These are phyloP conservation scores for Bifiguratus adelaidae DNA, from an alignment of 192 early-diverging fungal genomes.

Conservation along the genomic window DNA sequence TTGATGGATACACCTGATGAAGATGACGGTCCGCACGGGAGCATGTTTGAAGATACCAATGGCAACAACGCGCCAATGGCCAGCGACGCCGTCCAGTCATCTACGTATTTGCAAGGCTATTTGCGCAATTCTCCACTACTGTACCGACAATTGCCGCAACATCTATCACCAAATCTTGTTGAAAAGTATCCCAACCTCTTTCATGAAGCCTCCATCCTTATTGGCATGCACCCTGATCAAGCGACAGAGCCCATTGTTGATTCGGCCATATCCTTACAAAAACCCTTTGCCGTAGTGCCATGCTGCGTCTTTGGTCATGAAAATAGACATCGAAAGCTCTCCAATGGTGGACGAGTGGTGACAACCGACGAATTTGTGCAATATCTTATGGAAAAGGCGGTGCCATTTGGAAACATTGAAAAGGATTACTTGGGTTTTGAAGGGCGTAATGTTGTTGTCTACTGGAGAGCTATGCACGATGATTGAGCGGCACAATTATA, in stretches of 20 bases:
- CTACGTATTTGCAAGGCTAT: no score
- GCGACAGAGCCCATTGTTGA: constrained; percentile 49
- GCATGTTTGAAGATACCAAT: no score
- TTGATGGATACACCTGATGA: no score
- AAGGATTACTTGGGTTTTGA: constrained; percentile 19
- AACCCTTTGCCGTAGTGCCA: constrained; percentile 46
- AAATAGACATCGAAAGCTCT: constrained; percentile 27
- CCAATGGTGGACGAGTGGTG: constrained; percentile 15
- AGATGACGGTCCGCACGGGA: no score
- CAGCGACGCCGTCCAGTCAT: no score
- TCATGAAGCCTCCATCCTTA: constrained; percentile 22
- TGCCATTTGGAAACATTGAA: neutral
- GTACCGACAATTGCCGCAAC: no score
- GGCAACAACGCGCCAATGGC: no score
- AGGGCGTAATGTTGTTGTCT: constrained; percentile 19
- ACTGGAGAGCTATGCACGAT: constrained; percentile 4
- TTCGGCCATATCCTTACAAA: constrained; percentile 21
- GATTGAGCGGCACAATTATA: neutral
- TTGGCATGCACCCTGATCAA: constrained; percentile 47
- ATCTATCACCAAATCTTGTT: no score
- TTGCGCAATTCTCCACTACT: no score
- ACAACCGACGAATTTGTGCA: constrained; percentile 31
- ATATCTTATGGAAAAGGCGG: constrained; percentile 27
- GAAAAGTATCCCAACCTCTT: no score
- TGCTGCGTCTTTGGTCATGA: constrained; percentile 43